These are phyloP conservation scores for Hansenula sp. DNA, from an alignment of 1,139 yeast species.

Conservation along the genomic window DNA sequence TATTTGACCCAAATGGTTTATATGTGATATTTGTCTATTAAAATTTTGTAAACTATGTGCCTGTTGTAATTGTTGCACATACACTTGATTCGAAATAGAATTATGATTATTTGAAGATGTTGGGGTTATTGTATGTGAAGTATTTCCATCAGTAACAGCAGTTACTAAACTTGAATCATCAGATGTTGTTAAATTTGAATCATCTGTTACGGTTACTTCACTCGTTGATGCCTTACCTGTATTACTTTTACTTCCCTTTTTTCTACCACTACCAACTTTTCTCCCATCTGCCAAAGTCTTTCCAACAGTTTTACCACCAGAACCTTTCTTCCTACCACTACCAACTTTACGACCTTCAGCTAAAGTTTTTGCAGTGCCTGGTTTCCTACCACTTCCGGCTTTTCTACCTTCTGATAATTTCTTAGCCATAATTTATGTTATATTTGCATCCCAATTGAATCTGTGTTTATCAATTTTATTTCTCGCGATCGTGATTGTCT, in stretches of 20 bases:
- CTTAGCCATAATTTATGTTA: constrained; percentile 28
- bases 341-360: constrained; percentile 38
- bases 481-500: background rate
- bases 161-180: background rate
- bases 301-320: constrained; percentile 17
- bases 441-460: background rate
- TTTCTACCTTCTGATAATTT: constrained; percentile 36
- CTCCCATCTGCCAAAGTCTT: constrained; percentile 23
- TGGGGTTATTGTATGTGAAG: background rate
- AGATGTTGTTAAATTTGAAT: background rate
- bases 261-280: constrained; percentile 23
- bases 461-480: background rate
- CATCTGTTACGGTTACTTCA: background rate
- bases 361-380: constrained; percentile 34
- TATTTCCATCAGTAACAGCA: background rate
- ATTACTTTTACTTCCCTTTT: constrained; percentile 8
- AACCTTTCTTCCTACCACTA: constrained; percentile 31
- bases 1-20: background rate
- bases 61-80: background rate
- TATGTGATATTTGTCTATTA: background rate
- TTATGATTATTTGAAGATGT: background rate
- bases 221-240: background rate
- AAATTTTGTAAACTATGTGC: background rate
- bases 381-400: constrained; percentile 36
- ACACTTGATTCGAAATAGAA: background rate